A percentile compares a stretch with the other conserved stretches of the same genome.
These are phyloP conservation scores for Dactylellina leptospora DNA, from an alignment of 2,329 filamentous ascomycete species.

Conservation along the genomic window DNA sequence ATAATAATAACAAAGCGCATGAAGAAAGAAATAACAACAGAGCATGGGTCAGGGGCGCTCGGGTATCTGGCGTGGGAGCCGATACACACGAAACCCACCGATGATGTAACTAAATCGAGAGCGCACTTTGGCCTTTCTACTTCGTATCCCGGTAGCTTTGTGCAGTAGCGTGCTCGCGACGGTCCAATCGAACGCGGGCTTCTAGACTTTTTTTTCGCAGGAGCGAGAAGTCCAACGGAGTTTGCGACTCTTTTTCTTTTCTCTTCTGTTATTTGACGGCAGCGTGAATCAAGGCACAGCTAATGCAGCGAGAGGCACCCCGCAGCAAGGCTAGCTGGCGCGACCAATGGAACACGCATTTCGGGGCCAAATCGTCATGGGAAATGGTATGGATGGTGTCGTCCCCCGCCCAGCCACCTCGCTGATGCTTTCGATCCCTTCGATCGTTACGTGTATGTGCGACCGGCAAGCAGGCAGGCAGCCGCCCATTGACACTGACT, in stretches of 20 bases:
- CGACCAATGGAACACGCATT: background rate
- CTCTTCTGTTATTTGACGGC: background rate
- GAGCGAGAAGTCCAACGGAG: background rate
- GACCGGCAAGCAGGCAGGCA: too few species aligned
- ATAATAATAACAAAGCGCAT: background rate
- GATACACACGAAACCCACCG: conserved; percentile 1
- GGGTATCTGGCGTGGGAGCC: conserved; percentile 29
- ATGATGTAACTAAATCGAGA: conserved; percentile 38
- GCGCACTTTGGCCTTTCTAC: background rate
- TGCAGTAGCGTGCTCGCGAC: background rate
- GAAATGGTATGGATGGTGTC: too few species aligned
- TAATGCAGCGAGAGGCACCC: conserved; percentile 4
- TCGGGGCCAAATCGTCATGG: background rate
- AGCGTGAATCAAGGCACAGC: background rate
- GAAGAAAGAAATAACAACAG: background rate
- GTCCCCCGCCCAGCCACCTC: conserved; percentile 35
- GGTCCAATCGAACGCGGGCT: background rate
- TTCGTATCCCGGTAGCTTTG: background rate
- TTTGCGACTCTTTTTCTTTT: background rate
- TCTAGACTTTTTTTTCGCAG: background rate
- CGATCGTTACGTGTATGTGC: conserved; percentile 30
- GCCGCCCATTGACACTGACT: conserved; percentile 9
- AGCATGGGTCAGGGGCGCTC: conserved; percentile 41
- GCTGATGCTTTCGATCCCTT: background rate
- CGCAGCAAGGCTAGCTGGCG: conserved; percentile 1